These are phyloP conservation scores for Casuarina glauca DNA, from an alignment of 306 rosid species.

Conservation along the genomic window DNA sequence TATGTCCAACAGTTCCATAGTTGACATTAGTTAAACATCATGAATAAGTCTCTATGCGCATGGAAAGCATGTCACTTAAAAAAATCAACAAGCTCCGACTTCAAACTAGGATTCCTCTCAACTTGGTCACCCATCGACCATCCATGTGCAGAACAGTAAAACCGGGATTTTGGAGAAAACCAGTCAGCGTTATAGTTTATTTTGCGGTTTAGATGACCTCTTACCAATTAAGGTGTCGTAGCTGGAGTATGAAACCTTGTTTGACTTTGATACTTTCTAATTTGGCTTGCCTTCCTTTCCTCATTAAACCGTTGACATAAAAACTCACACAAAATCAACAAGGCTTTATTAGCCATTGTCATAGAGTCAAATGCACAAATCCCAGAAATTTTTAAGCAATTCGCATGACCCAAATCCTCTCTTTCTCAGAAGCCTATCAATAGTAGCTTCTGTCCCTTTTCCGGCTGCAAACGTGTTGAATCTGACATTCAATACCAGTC, in stretches of 20 bases:
- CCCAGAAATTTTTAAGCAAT: background rate
- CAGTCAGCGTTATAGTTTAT: background rate
- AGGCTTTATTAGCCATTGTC: background rate
- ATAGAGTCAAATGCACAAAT: background rate
- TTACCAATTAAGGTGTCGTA: background rate
- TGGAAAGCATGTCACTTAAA: background rate
- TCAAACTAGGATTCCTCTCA: background rate
- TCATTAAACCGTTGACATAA: background rate
- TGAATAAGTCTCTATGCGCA: too few species aligned
- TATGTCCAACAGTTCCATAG: background rate
- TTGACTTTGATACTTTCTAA: background rate
- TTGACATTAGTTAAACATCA: background rate
- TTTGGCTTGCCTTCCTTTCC: background rate
- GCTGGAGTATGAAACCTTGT: background rate
- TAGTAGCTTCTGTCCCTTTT: background rate
- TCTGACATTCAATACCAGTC: too few species aligned
- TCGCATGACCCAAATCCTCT: background rate
- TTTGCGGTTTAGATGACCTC: background rate
- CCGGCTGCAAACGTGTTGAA: background rate
- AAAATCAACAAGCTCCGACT: background rate
- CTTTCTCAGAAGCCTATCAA: background rate
- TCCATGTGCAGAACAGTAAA: background rate
- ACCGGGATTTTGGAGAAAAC: background rate
- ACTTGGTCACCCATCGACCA: background rate
- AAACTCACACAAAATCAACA: background rate